phyloP scores from a whole-genome alignment of 2,329 filamentous ascomycete genomes.

The Alternaria sp. region DNA sequence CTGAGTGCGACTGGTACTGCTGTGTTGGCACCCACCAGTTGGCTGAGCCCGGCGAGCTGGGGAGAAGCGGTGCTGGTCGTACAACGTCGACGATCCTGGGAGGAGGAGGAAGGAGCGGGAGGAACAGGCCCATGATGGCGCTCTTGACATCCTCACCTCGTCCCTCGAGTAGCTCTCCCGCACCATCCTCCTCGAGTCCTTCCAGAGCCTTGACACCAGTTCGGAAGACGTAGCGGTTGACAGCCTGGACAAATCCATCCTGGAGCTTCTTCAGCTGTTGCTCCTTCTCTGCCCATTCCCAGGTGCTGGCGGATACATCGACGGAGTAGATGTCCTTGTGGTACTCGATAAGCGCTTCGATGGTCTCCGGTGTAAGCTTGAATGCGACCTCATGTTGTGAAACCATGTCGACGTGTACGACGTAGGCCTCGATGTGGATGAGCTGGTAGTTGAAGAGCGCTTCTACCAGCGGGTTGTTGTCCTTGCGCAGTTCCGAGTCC shows the following conservation, averaged over 20 bases:
- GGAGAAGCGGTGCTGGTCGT: constrained; percentile 82
- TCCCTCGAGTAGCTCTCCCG: constrained; percentile 88
- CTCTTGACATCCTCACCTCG: constrained; percentile 93
- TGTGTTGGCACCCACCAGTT: constrained; percentile 78
- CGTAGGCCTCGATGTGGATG: constrained; percentile 93
- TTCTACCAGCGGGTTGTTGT: constrained; percentile 82
- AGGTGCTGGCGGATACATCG: constrained; percentile 86
- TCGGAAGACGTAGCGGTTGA: constrained; percentile 96
- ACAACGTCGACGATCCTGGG: constrained; percentile 89
- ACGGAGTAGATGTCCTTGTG: constrained; percentile 95
- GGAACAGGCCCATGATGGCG: constrained; percentile 82
- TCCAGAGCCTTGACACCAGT: constrained; percentile 88
- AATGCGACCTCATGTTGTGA: constrained; percentile 96
- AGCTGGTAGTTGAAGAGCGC: constrained; percentile 92
- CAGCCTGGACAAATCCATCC: constrained; percentile 92
- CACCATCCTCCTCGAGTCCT: constrained; percentile 94
- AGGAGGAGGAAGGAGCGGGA: constrained; percentile 82
- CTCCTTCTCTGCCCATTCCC: constrained; percentile 97
- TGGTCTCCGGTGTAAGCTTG: constrained; percentile 94
- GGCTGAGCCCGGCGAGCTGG: constrained; percentile 76
- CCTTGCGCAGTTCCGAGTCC: constrained; percentile 81
- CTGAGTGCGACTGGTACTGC: constrained; percentile 66
- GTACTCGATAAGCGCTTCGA: constrained; percentile 90
- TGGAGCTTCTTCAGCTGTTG: constrained; percentile 96
- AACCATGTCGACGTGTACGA: constrained; percentile 99